Conservation (phyloP, 441 rosid species). For the Erodium texanum region DNA sequence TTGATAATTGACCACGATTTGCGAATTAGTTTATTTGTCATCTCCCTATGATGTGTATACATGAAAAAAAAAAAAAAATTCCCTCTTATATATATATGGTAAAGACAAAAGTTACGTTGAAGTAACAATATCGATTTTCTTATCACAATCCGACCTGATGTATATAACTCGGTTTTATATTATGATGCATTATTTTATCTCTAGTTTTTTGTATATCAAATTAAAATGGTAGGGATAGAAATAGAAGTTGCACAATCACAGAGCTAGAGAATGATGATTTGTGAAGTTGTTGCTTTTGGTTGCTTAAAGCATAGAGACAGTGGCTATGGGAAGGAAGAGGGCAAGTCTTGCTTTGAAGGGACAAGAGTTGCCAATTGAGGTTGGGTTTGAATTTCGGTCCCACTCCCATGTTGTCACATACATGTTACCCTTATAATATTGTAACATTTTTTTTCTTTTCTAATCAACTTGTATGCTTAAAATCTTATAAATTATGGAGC, state of each 20-base stretch:
- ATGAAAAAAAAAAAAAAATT: no score
- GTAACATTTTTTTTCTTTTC: neutral
- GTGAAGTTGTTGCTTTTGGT: conserved; percentile 2
- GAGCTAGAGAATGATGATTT: neutral
- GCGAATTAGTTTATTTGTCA: no score
- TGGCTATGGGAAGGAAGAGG: neutral
- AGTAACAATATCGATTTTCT: no score
- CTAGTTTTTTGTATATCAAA: no score
- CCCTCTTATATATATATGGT: no score
- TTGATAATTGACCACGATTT: no score
- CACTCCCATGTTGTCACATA: neutral
- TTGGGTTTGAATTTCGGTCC: neutral
- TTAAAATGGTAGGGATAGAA: no score
- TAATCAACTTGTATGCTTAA: neutral
- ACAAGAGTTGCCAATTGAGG: neutral
- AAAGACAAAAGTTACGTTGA: no score
- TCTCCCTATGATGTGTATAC: no score
- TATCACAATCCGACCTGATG: no score
- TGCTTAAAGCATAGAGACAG: neutral
- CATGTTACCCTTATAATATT: neutral
- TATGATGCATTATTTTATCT: no score
- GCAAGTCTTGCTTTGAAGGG: conserved; percentile 2
- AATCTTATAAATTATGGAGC: neutral
- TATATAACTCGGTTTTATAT: no score
- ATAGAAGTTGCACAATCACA: neutral